Evolutionary conservation across 106 monocot genomes (phyloP).

Genomic region (Acanthochlamys bracteata): DNA sequence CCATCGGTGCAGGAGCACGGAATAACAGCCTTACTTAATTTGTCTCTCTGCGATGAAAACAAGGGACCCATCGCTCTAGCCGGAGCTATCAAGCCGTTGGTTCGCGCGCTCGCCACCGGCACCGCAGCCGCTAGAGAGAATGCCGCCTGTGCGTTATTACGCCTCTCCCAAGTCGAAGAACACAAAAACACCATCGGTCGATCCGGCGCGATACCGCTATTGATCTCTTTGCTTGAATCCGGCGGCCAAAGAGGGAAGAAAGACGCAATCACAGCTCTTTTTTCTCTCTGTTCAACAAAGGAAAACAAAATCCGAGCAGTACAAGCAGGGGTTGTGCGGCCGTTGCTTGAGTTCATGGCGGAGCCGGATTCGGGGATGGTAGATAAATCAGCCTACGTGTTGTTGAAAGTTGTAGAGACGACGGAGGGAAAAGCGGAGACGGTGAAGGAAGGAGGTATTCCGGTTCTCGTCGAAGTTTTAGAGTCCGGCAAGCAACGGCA

Average conservation of each 20-base stretch:
- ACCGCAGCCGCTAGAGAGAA: constrained; percentile 59
- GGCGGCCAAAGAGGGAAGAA: constrained; percentile 63
- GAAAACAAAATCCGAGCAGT: constrained; percentile 68
- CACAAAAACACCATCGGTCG: constrained; percentile 47
- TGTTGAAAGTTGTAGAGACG: constrained; percentile 17
- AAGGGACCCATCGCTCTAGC: constrained; percentile 48
- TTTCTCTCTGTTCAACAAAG: constrained; percentile 37
- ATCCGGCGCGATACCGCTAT: constrained; percentile 62
- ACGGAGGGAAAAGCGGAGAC: constrained; percentile 39
- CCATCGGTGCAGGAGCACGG: constrained; percentile 50
- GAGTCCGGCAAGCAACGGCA: constrained; percentile 47
- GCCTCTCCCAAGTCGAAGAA: constrained; percentile 57
- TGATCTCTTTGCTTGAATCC: constrained; percentile 49
- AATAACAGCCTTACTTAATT: constrained; percentile 58
- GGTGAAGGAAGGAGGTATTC: constrained; percentile 62
- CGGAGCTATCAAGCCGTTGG: constrained; percentile 60
- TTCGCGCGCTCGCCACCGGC: constrained; percentile 36
- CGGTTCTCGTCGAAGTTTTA: constrained; percentile 68
- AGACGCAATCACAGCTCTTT: constrained; percentile 81
- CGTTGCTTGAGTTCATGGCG: constrained; percentile 72
- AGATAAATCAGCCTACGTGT: constrained; percentile 71
- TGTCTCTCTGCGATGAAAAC: constrained; percentile 67
- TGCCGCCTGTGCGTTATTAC: constrained; percentile 71
- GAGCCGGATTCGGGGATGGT: constrained; percentile 73
- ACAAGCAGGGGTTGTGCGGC: constrained; percentile 44